Percentiles rank a stretch among this genome's conserved stretches.
Evolutionary conservation across 345 rosid genomes (phyloP).

Genomic region (Bretschneidera sinensis): DNA sequence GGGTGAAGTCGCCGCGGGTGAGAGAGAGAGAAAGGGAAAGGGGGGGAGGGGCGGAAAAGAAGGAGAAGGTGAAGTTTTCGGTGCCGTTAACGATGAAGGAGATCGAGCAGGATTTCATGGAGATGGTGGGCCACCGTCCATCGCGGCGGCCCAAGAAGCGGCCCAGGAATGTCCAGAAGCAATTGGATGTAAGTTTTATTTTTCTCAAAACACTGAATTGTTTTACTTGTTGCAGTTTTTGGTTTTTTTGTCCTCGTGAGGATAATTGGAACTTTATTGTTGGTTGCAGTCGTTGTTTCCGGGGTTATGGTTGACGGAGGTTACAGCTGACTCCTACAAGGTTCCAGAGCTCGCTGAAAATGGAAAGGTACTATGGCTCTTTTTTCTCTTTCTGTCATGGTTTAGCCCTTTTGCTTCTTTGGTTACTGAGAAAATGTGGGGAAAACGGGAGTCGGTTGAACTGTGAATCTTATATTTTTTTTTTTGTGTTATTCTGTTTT

Average conservation of each 20-base stretch:
- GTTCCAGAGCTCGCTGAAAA: constrained; percentile 50
- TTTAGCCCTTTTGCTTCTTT: not conserved
- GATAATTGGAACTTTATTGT: not conserved
- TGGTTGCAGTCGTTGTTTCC: constrained; percentile 54
- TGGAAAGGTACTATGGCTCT: constrained; percentile 41
- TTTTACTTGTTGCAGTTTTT: not conserved
- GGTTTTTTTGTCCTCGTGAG: not conserved
- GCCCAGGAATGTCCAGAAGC: constrained; percentile 51
- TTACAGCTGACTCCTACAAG: constrained; percentile 54
- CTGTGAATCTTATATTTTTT: not conserved
- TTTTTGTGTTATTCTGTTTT: not conserved
- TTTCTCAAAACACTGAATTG: not conserved
- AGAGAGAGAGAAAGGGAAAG: too few species aligned
- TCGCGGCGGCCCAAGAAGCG: constrained; percentile 75
- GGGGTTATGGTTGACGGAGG: constrained; percentile 66
- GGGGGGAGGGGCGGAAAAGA: constrained; percentile 20
- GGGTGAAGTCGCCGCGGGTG: constrained; percentile 18
- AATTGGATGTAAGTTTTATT: constrained; percentile 57
- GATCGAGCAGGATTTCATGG: constrained; percentile 62
- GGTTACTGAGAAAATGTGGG: constrained; percentile 11
- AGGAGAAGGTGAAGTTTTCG: constrained; percentile 36
- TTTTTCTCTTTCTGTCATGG: not conserved
- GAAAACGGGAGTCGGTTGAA: not conserved
- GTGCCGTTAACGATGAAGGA: constrained; percentile 55
- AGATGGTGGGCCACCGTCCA: constrained; percentile 45